Evolutionary conservation across 225 moss, liverwort and hornwort genomes (phyloP).

Genomic region (Marchantia polymorpha): DNA sequence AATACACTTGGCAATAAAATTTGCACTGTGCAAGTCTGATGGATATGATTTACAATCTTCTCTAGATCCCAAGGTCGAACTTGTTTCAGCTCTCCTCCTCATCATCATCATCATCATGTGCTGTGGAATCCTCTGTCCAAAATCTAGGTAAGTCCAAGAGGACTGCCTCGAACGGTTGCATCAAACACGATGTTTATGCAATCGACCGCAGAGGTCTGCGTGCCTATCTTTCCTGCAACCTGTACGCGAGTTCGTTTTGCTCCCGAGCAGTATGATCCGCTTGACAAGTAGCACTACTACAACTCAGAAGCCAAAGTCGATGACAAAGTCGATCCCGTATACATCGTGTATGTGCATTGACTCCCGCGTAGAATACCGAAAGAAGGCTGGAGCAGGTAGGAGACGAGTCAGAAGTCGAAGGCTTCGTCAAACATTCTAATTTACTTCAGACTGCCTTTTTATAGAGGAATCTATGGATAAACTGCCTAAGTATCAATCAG

Average conservation of each 20-base stretch:
- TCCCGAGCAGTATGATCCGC: not conserved
- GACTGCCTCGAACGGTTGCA: not conserved
- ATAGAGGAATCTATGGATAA: not conserved
- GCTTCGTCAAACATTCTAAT: not conserved
- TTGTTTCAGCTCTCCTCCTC: too few species aligned
- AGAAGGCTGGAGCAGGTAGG: not conserved
- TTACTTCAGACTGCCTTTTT: not conserved
- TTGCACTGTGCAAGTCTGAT: too few species aligned
- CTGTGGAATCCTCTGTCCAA: too few species aligned
- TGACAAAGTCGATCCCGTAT: not conserved
- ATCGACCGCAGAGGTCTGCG: not conserved
- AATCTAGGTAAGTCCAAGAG: too few species aligned
- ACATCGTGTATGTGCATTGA: not conserved
- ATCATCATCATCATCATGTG: too few species aligned
- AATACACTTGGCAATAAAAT: too few species aligned
- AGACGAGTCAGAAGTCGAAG: not conserved
- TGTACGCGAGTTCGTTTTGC: not conserved
- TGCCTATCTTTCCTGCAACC: not conserved
- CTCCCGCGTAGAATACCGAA: not conserved
- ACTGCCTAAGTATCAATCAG: not conserved
- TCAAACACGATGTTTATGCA: not conserved
- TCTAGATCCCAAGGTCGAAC: too few species aligned
- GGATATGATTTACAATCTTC: too few species aligned
- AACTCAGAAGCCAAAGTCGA: not conserved
- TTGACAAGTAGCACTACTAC: not conserved